phyloP scores from a whole-genome alignment of 2,329 filamentous ascomycete species.

The Alternaria tenuissima region DNA sequence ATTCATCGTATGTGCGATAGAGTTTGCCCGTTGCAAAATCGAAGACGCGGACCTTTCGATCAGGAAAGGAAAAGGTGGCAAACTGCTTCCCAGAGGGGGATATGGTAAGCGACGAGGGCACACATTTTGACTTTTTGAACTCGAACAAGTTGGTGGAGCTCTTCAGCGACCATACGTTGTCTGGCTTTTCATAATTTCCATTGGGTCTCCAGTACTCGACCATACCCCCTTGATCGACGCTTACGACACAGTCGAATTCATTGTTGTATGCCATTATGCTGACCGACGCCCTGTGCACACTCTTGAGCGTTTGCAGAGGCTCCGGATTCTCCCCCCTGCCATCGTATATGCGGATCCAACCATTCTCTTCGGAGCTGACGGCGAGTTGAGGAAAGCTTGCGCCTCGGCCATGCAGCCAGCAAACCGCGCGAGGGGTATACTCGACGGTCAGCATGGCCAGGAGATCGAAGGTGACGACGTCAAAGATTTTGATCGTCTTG shows the following conservation, averaged over 20 bases:
- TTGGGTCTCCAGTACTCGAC: constrained; percentile 93
- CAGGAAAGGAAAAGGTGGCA: constrained; percentile 88
- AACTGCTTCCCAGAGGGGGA: constrained; percentile 88
- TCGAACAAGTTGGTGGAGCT: constrained; percentile 94
- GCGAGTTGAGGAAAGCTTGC: constrained; percentile 88
- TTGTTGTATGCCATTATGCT: constrained; percentile 90
- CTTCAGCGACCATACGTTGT: constrained; percentile 91
- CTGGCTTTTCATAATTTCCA: constrained; percentile 85
- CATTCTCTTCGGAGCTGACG: constrained; percentile 77
- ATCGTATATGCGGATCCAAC: constrained; percentile 83
- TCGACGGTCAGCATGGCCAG: constrained; percentile 75
- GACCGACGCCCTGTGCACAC: constrained; percentile 83
- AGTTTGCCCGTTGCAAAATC: constrained; percentile 91
- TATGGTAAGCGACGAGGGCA: constrained; percentile 81
- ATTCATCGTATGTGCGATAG: constrained; percentile 93
- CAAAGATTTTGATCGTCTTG: constrained; percentile 79
- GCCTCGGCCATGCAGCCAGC: constrained; percentile 87
- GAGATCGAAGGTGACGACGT: constrained; percentile 78
- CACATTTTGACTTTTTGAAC: constrained; percentile 91
- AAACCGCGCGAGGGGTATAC: constrained; percentile 78
- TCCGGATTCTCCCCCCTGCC: constrained; percentile 81
- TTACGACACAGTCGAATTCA: constrained; percentile 87
- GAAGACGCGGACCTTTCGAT: constrained; percentile 91
- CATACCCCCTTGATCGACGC: constrained; percentile 90
- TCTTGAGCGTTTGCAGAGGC: constrained; percentile 78